phyloP scores from a whole-genome alignment of 2,329 filamentous ascomycete genomes.

The Colletotrichum sp. region DNA sequence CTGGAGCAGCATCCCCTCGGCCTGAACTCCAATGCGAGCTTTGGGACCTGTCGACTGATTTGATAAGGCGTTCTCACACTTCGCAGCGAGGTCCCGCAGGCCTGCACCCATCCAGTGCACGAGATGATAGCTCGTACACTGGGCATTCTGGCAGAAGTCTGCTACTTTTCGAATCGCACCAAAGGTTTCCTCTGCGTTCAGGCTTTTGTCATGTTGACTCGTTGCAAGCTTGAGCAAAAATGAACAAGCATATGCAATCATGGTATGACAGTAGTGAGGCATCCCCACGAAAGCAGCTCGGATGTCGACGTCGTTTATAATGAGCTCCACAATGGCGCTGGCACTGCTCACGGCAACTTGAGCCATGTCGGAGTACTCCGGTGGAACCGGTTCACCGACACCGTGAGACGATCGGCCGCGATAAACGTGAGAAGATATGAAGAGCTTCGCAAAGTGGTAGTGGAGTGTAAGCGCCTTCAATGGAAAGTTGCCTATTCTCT shows the following conservation, averaged over 20 bases:
- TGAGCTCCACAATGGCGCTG: not conserved
- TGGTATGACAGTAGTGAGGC: not conserved
- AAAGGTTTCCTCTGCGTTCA: not conserved
- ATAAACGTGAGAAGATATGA: not conserved
- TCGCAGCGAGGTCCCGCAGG: not conserved
- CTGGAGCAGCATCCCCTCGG: rapidly evolving
- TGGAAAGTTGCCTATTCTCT: not conserved
- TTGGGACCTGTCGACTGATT: not conserved
- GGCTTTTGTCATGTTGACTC: not conserved
- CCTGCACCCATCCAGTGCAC: not conserved
- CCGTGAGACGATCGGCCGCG: not conserved
- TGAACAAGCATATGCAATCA: not conserved
- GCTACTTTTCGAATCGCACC: not conserved
- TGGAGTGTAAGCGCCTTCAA: not conserved
- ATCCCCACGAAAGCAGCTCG: not conserved
- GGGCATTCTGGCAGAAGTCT: not conserved
- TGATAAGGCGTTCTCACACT: not conserved
- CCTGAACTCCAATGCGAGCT: not conserved
- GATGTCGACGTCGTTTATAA: not conserved
- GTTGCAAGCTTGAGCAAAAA: not conserved
- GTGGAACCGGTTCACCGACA: not conserved
- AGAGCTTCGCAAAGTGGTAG: not conserved
- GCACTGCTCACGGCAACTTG: not conserved
- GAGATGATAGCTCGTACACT: not conserved
- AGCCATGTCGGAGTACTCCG: not conserved